These are phyloP conservation scores for Inonotus obliquus DNA, from an alignment of 1,284 basidiomycete genomes.

Conservation along the genomic window DNA sequence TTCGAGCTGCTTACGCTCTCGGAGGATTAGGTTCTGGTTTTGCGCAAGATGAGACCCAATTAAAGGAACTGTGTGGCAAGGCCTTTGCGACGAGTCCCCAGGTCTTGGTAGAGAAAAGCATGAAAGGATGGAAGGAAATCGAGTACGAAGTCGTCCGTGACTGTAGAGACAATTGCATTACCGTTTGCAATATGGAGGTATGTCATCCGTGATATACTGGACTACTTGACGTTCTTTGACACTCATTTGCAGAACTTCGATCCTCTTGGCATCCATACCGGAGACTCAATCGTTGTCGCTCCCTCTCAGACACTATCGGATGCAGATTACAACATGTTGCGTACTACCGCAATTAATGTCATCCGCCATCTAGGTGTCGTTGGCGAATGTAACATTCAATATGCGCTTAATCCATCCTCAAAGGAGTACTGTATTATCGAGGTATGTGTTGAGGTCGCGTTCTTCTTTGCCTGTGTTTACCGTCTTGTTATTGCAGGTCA, in stretches of 20 bases:
- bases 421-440: slow-evolving; percentile 99
- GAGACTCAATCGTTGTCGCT: slow-evolving; percentile 98
- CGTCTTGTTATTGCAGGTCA: slow-evolving; percentile 54
- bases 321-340: slow-evolving; percentile 97
- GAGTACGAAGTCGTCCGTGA: slow-evolving; percentile 99
- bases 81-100: slow-evolving; percentile 97
- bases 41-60: slow-evolving; percentile 84
- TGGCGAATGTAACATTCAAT: slow-evolving; percentile 99
- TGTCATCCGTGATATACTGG: background rate
- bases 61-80: slow-evolving; percentile 84
- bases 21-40: slow-evolving; percentile 96
- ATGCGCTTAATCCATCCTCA: slow-evolving; percentile 92
- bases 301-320: slow-evolving; percentile 98
- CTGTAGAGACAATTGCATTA: slow-evolving; percentile 96
- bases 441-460: slow-evolving; percentile 35
- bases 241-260: slow-evolving; percentile 80
- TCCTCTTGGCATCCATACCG: slow-evolving; percentile 96
- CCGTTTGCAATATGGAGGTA: slow-evolving; percentile 99
- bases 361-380: slow-evolving; percentile 96
- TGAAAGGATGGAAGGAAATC: slow-evolving; percentile 99
- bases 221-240: background rate
- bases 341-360: slow-evolving; percentile 97
- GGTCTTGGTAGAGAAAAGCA: slow-evolving; percentile 96
- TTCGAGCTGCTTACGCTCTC: slow-evolving; percentile 94
- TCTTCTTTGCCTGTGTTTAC: background rate